Evolutionary conservation across 805 yeast species (phyloP), one percentile per base, ranked within the genome.

Genomic region (Wickerhamomyces strasburgensis): DNA sequence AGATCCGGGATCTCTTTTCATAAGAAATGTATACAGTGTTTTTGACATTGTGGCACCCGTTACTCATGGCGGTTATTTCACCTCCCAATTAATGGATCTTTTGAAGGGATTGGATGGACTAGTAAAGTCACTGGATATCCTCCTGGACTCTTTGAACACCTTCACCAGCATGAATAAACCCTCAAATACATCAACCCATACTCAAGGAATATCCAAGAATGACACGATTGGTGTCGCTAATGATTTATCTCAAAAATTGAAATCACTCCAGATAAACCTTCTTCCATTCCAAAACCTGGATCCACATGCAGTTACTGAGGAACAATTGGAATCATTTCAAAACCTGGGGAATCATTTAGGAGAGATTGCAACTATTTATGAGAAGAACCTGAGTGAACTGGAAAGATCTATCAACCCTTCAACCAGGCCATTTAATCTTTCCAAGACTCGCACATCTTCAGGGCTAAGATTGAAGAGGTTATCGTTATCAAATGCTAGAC

Each of bases 401-500:
- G 47, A 42, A 16, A 21, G 29, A 14, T 28, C 44, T 10, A 27
- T 45, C 6, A 34, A 29, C n/a, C 19, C 35, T 6, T 11, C 42
- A 27, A 19, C 40, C 35, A n/a, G 25, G 25, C 47, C 38, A 29
- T 40, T 31, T 38, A 36, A 34, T 16, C 32, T 43, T 8, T 27
- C 36, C 9, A 43, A 40, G 31, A 39, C 31, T 14, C 15, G 34
- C 14, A 18, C 35, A 3, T 25, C 41, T 2, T 27, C 44, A n/a
- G 19, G 40, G 4, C 43, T 42, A 27, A 42, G 48, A 29, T 21
- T 34, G 15, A 54, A 54, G 34, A 39, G 57, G 35, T 47, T 37
- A 25, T 50, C 56, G 0, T 26, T 52, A 15, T 55, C 54, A 10
- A 27, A 40, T 9, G 15, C 42, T 2, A 42, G 36, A 25, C 46